Evolutionary conservation across 208 protist genomes (phyloP), one percentile per base, ranked within the genome.

Genomic region (Leptomonas pyrrhocoris): DNA sequence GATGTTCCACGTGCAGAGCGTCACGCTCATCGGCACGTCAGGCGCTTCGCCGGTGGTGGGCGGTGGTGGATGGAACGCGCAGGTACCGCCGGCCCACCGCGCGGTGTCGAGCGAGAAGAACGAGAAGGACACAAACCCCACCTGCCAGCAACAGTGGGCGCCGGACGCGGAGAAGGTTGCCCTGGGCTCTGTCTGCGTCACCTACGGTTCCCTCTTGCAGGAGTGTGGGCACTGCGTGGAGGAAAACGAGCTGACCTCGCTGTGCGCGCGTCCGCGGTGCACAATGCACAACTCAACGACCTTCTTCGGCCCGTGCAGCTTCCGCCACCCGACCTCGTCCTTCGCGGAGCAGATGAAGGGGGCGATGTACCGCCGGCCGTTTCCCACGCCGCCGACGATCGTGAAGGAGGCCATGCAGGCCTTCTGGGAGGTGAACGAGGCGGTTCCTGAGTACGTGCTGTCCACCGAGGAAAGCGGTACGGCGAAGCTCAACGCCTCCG

Each of bases 101-200:
- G 58, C 55, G 1, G 23, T 55, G 60, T 57, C 64, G n/a, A n/a
- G 23, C 18, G 69, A 72, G 45, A 45, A 46, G 21, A n/a, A 21
- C 36, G 72, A 83, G 36, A 64, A 43, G 27, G 59, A 51, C 18
- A 28, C 54, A 15, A 85, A 81, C 51, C 74, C 68, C 0, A 49
- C 30, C 8, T 85, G 75, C 59, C 80, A 85, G 71, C 28, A 28
- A 16, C 55, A 61, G 23, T 85, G 80, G 80, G 48, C 43, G 30
- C 38, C 58, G 9, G 28, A 51, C 5, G 21, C 64, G 25, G 45
- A 61, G 46, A 87, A 83, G 68, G 71, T 85, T 40, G 69, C 74
- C 15, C 38, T 90, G n/a, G 84, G 84, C 59, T 84, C 76, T 45
- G 84, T 90, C 25, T 90, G 84, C 51, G 76, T 90, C 50, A 90